phyloP scores from a whole-genome alignment of 768 basidiomycete species.

The Tylopilus cervinicoccineus region DNA sequence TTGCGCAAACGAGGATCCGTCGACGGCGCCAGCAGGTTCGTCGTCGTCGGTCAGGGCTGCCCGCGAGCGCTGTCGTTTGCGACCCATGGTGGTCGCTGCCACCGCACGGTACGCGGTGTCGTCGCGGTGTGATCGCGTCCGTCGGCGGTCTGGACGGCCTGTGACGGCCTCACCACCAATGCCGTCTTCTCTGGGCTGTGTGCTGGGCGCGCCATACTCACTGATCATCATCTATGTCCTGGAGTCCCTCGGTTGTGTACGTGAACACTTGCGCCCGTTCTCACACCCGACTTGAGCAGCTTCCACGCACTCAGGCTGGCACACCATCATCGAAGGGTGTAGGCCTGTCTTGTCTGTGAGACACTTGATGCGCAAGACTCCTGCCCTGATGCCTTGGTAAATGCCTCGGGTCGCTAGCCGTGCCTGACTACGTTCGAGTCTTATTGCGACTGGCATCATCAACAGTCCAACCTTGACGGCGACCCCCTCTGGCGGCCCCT shows the following conservation, averaged over 20 bases:
- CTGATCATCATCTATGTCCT: too few species aligned
- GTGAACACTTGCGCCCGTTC: too few species aligned
- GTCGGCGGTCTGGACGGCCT: background rate
- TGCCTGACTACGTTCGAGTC: background rate
- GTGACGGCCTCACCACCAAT: too few species aligned
- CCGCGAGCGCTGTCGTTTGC: conserved; percentile 49
- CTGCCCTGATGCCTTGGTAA: too few species aligned
- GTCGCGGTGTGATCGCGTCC: conserved; percentile 3
- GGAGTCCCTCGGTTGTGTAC: too few species aligned
- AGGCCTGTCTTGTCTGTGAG: too few species aligned
- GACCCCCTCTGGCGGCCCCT: conserved; percentile 42
- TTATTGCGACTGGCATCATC: conserved; percentile 19
- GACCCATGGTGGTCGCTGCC: conserved; percentile 22
- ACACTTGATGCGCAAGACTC: too few species aligned
- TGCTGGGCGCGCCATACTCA: too few species aligned
- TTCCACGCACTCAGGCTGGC: too few species aligned
- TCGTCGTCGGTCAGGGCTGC: conserved; percentile 32
- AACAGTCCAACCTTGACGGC: conserved; percentile 46
- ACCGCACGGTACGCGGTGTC: conserved; percentile 2
- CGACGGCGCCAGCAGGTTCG: conserved; percentile 15
- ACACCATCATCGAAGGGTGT: too few species aligned
- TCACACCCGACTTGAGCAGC: too few species aligned
- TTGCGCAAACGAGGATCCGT: conserved; percentile 11
- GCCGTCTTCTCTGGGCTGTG: background rate
- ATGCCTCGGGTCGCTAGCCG: too few species aligned